These are phyloP conservation scores for Sporothrix protearum DNA, from an alignment of 2,329 filamentous ascomycete genomes.

Conservation along the genomic window DNA sequence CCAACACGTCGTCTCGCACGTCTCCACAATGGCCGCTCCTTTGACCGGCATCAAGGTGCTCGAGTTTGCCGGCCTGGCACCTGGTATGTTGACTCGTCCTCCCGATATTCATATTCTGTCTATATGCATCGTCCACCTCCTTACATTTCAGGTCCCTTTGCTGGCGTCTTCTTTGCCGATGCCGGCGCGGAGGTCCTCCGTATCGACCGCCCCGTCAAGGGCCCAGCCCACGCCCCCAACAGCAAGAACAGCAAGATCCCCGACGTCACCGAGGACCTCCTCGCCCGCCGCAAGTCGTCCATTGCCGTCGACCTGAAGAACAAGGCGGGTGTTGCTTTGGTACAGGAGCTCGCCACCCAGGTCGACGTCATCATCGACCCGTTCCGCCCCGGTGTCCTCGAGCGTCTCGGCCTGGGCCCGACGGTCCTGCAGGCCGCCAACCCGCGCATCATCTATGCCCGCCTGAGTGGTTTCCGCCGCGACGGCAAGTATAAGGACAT, in stretches of 20 bases:
- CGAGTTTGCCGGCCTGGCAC: slow-evolving; percentile 60
- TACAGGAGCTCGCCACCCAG: slow-evolving; percentile 60
- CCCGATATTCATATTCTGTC: background rate
- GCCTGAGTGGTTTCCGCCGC: slow-evolving; percentile 85
- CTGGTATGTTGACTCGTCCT: slow-evolving; percentile 43
- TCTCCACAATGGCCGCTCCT: slow-evolving; percentile 40
- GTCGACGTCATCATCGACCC: slow-evolving; percentile 88
- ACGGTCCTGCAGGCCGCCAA: slow-evolving; percentile 64
- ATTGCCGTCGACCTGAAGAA: slow-evolving; percentile 77
- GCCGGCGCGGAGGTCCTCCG: slow-evolving; percentile 85
- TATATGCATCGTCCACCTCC: background rate
- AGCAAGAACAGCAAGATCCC: slow-evolving; percentile 36
- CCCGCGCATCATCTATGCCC: slow-evolving; percentile 71
- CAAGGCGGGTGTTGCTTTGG: slow-evolving; percentile 57
- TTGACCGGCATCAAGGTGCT: slow-evolving; percentile 55
- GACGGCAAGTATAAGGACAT: slow-evolving; percentile 82
- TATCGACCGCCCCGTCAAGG: slow-evolving; percentile 63
- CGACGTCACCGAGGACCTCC: slow-evolving; percentile 60
- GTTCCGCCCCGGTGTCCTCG: slow-evolving; percentile 85
- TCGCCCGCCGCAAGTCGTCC: slow-evolving; percentile 77
- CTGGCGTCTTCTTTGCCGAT: slow-evolving; percentile 83
- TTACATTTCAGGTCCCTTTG: slow-evolving; percentile 63
- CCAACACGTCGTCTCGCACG: background rate
- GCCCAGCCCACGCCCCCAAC: slow-evolving; percentile 40
- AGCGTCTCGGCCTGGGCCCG: slow-evolving; percentile 76